Evolutionary conservation across 148 eudicot species (phyloP).

Genomic region (Diospyros lotus): DNA sequence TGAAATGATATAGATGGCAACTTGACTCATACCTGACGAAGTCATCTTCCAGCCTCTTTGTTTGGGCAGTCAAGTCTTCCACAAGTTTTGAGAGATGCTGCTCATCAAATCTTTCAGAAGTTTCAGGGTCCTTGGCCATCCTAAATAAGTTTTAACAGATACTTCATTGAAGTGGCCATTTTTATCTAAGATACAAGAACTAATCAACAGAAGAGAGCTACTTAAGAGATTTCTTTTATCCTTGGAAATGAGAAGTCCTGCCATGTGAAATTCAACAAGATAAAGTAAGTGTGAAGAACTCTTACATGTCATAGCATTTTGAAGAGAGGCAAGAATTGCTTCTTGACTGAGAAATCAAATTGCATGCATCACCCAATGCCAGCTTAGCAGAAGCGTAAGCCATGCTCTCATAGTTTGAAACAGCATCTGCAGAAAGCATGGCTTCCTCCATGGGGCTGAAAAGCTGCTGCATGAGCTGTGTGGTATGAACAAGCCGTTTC

Average conservation of each 20-base stretch:
- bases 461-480: slow-evolving; percentile 67
- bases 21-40: slow-evolving; percentile 36
- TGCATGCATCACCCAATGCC: slow-evolving; percentile 58
- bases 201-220: background rate
- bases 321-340: slow-evolving; percentile 19
- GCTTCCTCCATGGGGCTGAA: slow-evolving; percentile 46
- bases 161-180: background rate
- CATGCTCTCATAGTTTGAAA: slow-evolving; percentile 31
- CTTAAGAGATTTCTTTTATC: background rate
- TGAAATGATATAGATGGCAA: background rate
- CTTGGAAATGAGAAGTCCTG: background rate
- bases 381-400: slow-evolving; percentile 43
- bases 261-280: background rate
- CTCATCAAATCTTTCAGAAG: slow-evolving; percentile 22
- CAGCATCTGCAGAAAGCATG: slow-evolving; percentile 43
- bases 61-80: slow-evolving; percentile 36
- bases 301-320: slow-evolving; percentile 33
- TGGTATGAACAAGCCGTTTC: slow-evolving; percentile 47
- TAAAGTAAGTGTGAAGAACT: slow-evolving; percentile 1
- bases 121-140: slow-evolving; percentile 23
- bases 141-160: slow-evolving; percentile 20
- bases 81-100: slow-evolving; percentile 28
- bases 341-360: slow-evolving; percentile 16
- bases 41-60: slow-evolving; percentile 38
- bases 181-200: background rate